Evolutionary conservation across 768 basidiomycete species (phyloP).

Genomic region (Kondoa malvinella): DNA sequence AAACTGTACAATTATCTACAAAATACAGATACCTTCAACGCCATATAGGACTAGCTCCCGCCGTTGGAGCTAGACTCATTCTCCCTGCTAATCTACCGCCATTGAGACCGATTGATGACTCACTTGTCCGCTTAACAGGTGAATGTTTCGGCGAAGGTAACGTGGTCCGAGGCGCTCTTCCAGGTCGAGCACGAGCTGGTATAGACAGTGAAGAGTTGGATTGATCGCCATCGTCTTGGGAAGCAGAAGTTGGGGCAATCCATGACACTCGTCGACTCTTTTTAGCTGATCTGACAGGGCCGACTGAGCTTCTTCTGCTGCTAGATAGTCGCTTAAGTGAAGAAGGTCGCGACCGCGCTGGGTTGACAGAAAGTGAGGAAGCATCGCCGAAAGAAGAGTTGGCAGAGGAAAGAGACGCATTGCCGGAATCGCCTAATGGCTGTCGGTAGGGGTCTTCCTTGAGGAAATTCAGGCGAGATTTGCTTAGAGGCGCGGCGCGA

Average conservation of each 20-base stretch:
- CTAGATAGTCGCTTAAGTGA: neutral
- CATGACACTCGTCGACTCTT: constrained; percentile 1
- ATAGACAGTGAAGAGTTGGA: neutral
- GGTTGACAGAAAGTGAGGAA: neutral
- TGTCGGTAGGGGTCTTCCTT: neutral
- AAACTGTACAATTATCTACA: too few relatives aligned
- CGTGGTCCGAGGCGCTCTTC: neutral
- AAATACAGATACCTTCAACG: neutral
- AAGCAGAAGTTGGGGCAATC: neutral
- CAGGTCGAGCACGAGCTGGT: neutral
- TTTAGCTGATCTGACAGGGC: neutral
- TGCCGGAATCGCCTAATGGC: neutral
- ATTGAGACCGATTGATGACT: neutral
- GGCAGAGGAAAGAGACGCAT: neutral
- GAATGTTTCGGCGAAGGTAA: neutral
- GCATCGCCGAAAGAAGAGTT: constrained; percentile 1
- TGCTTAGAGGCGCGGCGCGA: neutral
- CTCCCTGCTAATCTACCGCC: neutral
- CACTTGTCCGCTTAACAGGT: neutral
- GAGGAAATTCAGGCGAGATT: neutral
- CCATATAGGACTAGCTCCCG: neutral
- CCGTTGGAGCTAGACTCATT: neutral
- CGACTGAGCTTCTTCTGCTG: neutral
- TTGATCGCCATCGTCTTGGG: too few relatives aligned
- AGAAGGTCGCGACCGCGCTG: neutral